phyloP scores from a whole-genome alignment of 108 stramenopile genomes.

The Cyclotella cryptica region DNA sequence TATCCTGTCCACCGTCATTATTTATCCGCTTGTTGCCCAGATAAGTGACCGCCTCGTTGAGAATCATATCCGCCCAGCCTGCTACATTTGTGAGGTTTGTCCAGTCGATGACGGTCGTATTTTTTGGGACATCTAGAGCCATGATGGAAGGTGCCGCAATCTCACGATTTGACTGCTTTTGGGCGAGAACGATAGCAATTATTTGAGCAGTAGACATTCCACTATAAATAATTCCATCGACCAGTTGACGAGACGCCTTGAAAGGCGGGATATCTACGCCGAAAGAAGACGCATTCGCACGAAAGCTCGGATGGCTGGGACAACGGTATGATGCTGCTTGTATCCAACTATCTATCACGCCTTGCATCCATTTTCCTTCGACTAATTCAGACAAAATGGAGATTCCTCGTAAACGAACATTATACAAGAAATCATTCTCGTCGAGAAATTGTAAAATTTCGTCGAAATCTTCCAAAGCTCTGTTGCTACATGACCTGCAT shows the following conservation, averaged over 20 bases:
- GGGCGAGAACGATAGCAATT: conserved; percentile 42
- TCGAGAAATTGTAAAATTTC: conserved; percentile 35
- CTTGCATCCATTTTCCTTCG: conserved; percentile 41
- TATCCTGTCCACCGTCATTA: conserved; percentile 21
- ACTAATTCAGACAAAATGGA: conserved; percentile 21
- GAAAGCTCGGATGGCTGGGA: conserved; percentile 41
- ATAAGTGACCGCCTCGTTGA: conserved; percentile 51
- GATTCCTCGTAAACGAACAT: conserved; percentile 21
- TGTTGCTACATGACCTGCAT: conserved; percentile 50
- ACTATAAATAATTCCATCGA: conserved; percentile 47
- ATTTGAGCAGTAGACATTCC: conserved; percentile 38
- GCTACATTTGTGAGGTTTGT: conserved; percentile 56
- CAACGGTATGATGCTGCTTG: conserved; percentile 33
- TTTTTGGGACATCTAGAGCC: conserved; percentile 33
- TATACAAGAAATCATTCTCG: conserved; percentile 28
- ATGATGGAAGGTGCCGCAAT: conserved; percentile 12
- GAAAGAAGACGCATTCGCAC: background rate
- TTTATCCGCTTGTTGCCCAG: conserved; percentile 41
- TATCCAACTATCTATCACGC: conserved; percentile 37
- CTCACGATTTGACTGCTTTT: conserved; percentile 35
- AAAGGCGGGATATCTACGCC: conserved; percentile 8
- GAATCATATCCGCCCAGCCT: conserved; percentile 53
- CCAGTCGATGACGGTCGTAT: conserved; percentile 62
- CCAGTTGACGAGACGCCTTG: conserved; percentile 33
- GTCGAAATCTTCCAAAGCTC: conserved; percentile 36